Evolutionary conservation across 2,329 filamentous ascomycete species (phyloP).

Genomic region (Cercospora citrullina): DNA sequence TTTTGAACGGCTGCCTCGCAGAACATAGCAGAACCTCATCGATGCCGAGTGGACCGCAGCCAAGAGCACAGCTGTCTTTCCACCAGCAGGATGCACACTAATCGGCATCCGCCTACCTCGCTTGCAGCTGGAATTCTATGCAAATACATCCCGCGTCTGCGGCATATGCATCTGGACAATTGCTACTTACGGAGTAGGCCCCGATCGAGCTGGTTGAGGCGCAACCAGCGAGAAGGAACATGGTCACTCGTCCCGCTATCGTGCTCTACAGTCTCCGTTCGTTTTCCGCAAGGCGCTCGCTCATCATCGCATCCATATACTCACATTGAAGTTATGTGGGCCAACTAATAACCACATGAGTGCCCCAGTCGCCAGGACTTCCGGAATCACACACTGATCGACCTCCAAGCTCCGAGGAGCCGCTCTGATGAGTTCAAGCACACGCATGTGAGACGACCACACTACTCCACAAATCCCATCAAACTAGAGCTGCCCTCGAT

Average conservation of each 20-base stretch:
- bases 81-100: not conserved
- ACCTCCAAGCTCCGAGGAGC: not conserved
- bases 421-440: not conserved
- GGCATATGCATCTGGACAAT: not conserved
- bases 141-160: not conserved
- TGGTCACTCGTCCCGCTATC: not conserved
- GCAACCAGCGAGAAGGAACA: not conserved
- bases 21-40: not conserved
- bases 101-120: not conserved
- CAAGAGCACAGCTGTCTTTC: not conserved
- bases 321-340: not conserved
- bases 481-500: slow-evolving; percentile 1
- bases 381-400: not conserved
- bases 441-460: slow-evolving; percentile 6
- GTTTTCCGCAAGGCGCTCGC: not conserved
- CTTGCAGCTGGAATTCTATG: not conserved
- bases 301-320: not conserved
- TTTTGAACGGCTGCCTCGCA: not conserved
- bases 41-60: not conserved
- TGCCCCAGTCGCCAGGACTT: not conserved
- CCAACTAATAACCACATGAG: not conserved
- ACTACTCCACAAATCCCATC: slow-evolving; percentile 2
- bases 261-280: not conserved
- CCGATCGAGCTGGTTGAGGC: not conserved
- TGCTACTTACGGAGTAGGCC: not conserved